Percentiles rank a stretch among this genome's conserved stretches.
phyloP scores from a whole-genome alignment of 768 basidiomycete species.

The Coprinopsis sp. region DNA sequence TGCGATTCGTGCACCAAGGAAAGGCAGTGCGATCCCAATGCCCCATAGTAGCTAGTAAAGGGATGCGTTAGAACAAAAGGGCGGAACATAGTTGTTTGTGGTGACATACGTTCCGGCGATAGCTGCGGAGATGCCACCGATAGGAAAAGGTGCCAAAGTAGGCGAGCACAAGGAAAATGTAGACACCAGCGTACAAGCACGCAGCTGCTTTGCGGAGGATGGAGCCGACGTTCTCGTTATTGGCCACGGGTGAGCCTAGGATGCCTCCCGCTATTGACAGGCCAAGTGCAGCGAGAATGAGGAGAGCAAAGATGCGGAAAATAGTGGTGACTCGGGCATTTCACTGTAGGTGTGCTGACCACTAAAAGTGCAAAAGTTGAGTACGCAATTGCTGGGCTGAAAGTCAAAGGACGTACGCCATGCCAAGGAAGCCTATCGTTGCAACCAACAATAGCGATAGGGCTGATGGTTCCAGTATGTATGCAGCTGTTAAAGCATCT shows the following conservation, averaged over 20 bases:
- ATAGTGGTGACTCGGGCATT: conserved; percentile 34
- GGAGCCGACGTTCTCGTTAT: conserved; percentile 29
- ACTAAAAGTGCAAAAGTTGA: conserved; percentile 23
- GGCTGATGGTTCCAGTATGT: conserved; percentile 43
- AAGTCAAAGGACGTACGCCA: conserved; percentile 32
- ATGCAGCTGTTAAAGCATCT: conserved; percentile 49
- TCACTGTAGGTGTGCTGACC: conserved; percentile 52
- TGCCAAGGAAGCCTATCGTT: conserved; percentile 46
- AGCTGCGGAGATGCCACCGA: conserved; percentile 41
- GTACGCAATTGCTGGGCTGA: conserved; percentile 6
- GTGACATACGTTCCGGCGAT: conserved; percentile 40
- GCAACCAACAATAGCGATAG: conserved; percentile 38
- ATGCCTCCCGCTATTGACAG: conserved; percentile 44
- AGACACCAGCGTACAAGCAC: conserved; percentile 38
- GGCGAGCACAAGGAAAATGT: conserved; percentile 34
- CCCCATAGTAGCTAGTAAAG: conserved; percentile 48
- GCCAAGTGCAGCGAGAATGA: conserved; percentile 36
- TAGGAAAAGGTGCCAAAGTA: conserved; percentile 42
- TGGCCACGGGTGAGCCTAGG: conserved; percentile 34
- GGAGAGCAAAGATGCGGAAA: conserved; percentile 32
- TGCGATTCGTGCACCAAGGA: conserved; percentile 52
- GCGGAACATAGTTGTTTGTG: background rate
- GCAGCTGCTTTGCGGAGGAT: conserved; percentile 40
- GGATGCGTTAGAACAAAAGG: conserved; percentile 1
- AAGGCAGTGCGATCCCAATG: conserved; percentile 51